phyloP scores from a whole-genome alignment of 257 asterid genomes.

The Nicotiana attenuata region DNA sequence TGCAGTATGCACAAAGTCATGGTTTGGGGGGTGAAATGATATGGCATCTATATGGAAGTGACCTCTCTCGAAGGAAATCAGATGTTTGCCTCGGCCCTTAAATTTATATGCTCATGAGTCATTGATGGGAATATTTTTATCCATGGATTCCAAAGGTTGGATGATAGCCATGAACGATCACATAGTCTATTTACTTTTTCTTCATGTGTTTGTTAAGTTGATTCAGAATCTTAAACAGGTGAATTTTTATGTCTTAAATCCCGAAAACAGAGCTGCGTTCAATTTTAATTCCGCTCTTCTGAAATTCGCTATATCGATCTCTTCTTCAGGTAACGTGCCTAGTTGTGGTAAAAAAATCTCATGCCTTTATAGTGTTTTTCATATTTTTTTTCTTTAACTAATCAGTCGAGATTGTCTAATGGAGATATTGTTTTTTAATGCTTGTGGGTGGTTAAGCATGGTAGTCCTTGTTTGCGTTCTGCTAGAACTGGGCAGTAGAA shows the following conservation, averaged over 20 bases:
- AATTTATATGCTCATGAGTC: not conserved
- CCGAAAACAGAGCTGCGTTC: no score
- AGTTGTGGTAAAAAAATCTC: no score
- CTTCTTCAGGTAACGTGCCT: no score
- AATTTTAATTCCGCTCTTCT: no score
- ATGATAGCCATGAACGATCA: constrained; percentile 15
- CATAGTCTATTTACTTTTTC: not conserved
- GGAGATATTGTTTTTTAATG: constrained; percentile 9
- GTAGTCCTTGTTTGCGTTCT: constrained; percentile 53
- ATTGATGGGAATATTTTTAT: constrained; percentile 88
- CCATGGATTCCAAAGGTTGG: constrained; percentile 97
- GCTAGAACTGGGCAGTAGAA: constrained; percentile 90
- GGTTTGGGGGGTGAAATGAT: constrained; percentile 89
- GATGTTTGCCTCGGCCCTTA: constrained; percentile 24
- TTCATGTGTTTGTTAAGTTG: not conserved
- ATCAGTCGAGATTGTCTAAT: not conserved
- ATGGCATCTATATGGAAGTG: constrained; percentile 89
- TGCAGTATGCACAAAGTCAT: constrained; percentile 66
- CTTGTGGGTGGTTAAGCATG: no score
- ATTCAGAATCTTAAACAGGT: no score
- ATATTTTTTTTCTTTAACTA: not conserved
- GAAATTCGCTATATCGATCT: no score
- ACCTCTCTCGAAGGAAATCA: constrained; percentile 81
- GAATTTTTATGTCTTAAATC: no score
- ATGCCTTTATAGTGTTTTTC: no score